Evolutionary conservation across 805 yeast genomes (phyloP), one percentile per base, ranked within the genome.

Genomic region (Starmerella bacillaris): DNA sequence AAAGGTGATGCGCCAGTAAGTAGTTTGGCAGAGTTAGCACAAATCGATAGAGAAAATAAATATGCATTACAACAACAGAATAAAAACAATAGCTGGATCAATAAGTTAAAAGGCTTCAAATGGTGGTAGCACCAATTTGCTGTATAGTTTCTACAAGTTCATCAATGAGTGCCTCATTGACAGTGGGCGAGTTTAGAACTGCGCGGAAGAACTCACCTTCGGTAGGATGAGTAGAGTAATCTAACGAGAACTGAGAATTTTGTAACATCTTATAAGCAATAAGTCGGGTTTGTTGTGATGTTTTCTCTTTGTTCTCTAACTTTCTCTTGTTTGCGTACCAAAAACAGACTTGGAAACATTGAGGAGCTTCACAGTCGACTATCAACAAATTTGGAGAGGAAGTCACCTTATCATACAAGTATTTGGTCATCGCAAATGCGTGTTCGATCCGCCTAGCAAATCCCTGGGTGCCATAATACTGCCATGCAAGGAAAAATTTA

Each of bases 261-360:
- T 60, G 53, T 45, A 75, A 82, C 37, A 79, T 59, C 41, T 61
- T 63, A 7, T 65, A 50, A 3, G 78, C 77, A 38, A 80, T 74
- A 41, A 47, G 53, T 29, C 86, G 59, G 0, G 93, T 80, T 18
- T 60, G 57, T 16, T 46, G 51, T 1, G 83, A 71, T 54, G 67
- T 70, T 22, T 51, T 51, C 9, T 51, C 55, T 21, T 55, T 51
- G 27, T 54, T 44, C 3, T 43, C 44, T 27, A 55, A 49, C 28
- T 30, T 24, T 2, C 45, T 34, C 17, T 59, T 62, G 5, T 37
- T 35, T 0, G 77, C 76, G 54, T 70, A 78, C 54, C 73, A 78
- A 59, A 80, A 80, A 43, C 93, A 80, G 3, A 78, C 83, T 54
- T 79, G 93, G 33, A 78, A 57, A 49, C 92, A 78, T 21, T 82